These are phyloP conservation scores for Scorias spongiosa DNA, from an alignment of 2,329 filamentous ascomycete species.

Conservation along the genomic window DNA sequence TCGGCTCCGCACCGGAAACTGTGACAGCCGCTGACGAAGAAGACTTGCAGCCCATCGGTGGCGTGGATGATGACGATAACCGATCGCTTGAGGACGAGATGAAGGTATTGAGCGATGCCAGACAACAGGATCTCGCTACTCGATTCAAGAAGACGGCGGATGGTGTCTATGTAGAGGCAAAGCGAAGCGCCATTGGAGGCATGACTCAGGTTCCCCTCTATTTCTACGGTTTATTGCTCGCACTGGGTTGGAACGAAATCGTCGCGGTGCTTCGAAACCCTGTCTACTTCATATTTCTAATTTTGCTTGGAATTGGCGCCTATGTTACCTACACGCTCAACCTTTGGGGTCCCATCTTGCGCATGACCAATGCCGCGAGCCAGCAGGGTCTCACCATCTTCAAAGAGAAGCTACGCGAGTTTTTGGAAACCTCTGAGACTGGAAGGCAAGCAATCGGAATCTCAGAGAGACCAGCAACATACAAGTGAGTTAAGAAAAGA, in stretches of 20 bases:
- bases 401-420: constrained; percentile 80
- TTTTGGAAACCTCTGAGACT: constrained; percentile 74
- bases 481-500: background rate
- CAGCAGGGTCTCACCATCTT: constrained; percentile 78
- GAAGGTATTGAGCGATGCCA: constrained; percentile 79
- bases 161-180: constrained; percentile 94
- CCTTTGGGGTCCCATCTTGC: constrained; percentile 86
- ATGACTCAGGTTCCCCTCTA: constrained; percentile 89
- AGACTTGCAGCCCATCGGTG: constrained; percentile 75
- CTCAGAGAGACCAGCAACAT: constrained; percentile 12
- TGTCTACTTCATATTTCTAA: constrained; percentile 76
- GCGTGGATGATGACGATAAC: constrained; percentile 74
- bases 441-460: constrained; percentile 72
- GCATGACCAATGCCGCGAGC: constrained; percentile 83
- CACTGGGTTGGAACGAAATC: constrained; percentile 98
- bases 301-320: constrained; percentile 58
- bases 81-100: constrained; percentile 94
- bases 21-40: constrained; percentile 77
- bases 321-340: constrained; percentile 92
- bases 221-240: constrained; percentile 79
- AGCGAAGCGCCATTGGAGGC: constrained; percentile 88
- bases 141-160: constrained; percentile 98
- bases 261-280: constrained; percentile 88
- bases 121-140: constrained; percentile 79
- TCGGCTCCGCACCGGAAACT: constrained; percentile 61